Evolutionary conservation across 1,284 basidiomycete genomes (phyloP).

Genomic region (Puccinia coronata): DNA sequence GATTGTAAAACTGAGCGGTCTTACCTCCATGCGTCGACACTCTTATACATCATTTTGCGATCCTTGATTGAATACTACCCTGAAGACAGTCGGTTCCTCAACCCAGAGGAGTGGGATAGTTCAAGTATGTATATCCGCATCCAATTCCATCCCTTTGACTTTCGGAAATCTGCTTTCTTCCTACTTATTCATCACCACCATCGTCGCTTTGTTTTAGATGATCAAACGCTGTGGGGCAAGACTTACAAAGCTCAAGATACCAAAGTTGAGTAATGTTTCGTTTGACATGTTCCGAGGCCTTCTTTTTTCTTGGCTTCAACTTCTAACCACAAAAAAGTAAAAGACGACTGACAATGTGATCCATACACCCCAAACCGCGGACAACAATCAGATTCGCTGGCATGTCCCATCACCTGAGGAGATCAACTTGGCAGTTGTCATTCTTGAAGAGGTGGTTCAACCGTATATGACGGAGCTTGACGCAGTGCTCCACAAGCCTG

Average conservation of each 20-base stretch:
- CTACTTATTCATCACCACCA: background rate
- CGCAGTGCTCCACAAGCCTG: constrained; percentile 59
- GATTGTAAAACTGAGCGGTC: constrained; percentile 86
- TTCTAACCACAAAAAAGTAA: background rate
- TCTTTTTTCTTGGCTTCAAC: background rate
- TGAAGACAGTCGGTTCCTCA: constrained; percentile 77
- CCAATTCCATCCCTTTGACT: background rate
- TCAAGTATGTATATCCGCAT: constrained; percentile 63
- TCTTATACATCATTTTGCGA: constrained; percentile 76
- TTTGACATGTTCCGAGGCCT: background rate
- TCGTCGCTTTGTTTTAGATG: constrained; percentile 62
- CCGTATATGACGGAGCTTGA: constrained; percentile 74
- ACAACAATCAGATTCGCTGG: constrained; percentile 70
- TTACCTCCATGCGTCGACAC: constrained; percentile 76
- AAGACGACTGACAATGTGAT: background rate
- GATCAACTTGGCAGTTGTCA: constrained; percentile 76
- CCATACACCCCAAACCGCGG: background rate
- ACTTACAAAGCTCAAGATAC: constrained; percentile 78
- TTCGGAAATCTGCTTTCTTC: background rate
- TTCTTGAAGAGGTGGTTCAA: constrained; percentile 70
- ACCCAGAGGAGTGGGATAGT: constrained; percentile 76
- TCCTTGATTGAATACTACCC: constrained; percentile 79
- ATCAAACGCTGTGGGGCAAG: constrained; percentile 80
- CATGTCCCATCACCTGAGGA: constrained; percentile 76
- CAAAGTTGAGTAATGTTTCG: constrained; percentile 56